Base-by-base conservation (phyloP, 768 basidiomycete species). In the Kwoniella sp. region DNA sequence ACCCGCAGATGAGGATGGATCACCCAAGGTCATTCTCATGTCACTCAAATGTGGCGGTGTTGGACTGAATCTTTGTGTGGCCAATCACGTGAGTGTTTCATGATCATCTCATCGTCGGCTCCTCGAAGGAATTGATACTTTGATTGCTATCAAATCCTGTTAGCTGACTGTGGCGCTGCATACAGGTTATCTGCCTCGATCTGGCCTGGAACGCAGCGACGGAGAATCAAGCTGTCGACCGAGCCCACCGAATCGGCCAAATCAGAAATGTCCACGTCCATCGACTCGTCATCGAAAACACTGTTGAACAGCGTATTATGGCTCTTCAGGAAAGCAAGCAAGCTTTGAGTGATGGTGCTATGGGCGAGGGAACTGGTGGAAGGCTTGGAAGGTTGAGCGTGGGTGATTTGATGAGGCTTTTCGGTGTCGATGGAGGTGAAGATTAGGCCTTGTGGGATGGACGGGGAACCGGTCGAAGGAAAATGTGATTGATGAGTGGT, bases 291-390 rank as follows among this genome's bases (percentile, higher is more conserved):
- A 80, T 81, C 58, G 59, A 52, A 2, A 69, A 79, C 59, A 76
- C 79, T 0, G 71, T 80, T 30, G 89, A 90, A 71, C 86, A 89
- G 70, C 83, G 89, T n/a, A 86, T 91, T 30, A 81, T 88, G 26
- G 81, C 81, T 0, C 79, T 90, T 7, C 70, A 67, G 55, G 61
- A 65, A 58, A 37, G 68, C 27, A 80, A 80, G 64, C 69, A 74
- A 44, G 64, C 63, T 13, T 36, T 79, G 47, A 72, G 78, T 1
- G 81, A 82, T 50, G 80, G 78, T 0, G 78, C 78, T 3, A 71
- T 77, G 65, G 78, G 78, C 7, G 78, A 79, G 67, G 78, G 77
- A 0, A 56, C 27, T 24, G 73, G 68, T 48, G 76, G 68, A 2
- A 67, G 64, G 47, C 58, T 77, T 27, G 76, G 76, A 1, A 67